These are phyloP conservation scores for Pisolithus sp. DNA, from an alignment of 768 basidiomycete genomes.

Conservation along the genomic window DNA sequence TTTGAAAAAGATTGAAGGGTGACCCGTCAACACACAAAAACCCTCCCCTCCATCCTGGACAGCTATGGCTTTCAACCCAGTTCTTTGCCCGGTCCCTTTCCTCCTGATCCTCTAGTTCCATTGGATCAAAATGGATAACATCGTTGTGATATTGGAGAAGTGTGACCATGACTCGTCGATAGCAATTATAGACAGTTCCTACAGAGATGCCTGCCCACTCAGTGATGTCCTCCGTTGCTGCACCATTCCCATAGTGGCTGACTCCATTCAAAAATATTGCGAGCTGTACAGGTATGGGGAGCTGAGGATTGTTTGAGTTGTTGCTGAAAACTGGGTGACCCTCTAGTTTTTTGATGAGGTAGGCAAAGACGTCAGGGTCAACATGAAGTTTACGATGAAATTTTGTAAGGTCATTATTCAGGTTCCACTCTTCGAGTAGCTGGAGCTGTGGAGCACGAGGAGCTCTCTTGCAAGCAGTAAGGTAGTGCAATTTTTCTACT, in stretches of 20 bases:
- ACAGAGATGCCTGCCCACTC: slow-evolving; percentile 14
- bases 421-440: slow-evolving; percentile 7
- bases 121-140: slow-evolving; percentile 4
- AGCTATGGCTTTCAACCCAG: not conserved
- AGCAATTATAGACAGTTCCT: slow-evolving; percentile 16
- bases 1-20: slow-evolving; percentile 14
- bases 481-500: not conserved
- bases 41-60: slow-evolving; percentile 1
- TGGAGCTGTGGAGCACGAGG: slow-evolving; percentile 5
- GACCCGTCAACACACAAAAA: slow-evolving; percentile 11
- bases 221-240: slow-evolving; percentile 13
- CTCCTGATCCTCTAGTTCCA: not conserved
- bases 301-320: slow-evolving; percentile 14
- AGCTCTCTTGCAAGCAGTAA: not conserved
- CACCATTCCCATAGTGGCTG: slow-evolving; percentile 9
- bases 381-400: slow-evolving; percentile 25
- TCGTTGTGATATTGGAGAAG: slow-evolving; percentile 8
- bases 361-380: slow-evolving; percentile 19
- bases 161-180: slow-evolving; percentile 9
- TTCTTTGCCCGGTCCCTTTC: not conserved
- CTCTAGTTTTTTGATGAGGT: slow-evolving; percentile 12
- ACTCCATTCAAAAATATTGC: slow-evolving; percentile 27
- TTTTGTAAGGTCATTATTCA: slow-evolving; percentile 7
- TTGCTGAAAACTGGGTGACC: slow-evolving; percentile 24
- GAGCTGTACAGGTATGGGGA: slow-evolving; percentile 24